A percentile compares a stretch with the other conserved stretches of the same genome.
These are phyloP conservation scores for Cunninghamia lanceolata DNA, from an alignment of 75 land plant genomes.

Conservation along the genomic window DNA sequence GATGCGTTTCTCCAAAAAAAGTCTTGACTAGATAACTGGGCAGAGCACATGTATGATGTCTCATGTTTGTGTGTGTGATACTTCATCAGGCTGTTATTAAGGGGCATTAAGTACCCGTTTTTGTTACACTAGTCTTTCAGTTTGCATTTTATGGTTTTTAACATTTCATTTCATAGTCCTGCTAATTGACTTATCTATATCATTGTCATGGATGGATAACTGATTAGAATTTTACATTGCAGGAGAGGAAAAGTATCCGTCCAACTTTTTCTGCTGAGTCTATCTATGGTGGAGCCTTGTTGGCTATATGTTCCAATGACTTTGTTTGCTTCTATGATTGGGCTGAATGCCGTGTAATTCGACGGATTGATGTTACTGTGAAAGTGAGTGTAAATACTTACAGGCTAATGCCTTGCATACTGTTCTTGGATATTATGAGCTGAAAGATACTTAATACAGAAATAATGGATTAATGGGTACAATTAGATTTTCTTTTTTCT, in stretches of 20 bases:
- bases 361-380: slow-evolving; percentile 91
- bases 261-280: slow-evolving; percentile 95
- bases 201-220: neutral
- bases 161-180: neutral
- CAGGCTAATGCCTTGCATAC: slow-evolving; percentile 3
- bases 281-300: slow-evolving; percentile 84
- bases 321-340: slow-evolving; percentile 99
- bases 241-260: slow-evolving; percentile 95
- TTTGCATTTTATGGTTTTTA: neutral
- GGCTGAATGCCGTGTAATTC: slow-evolving; percentile 94
- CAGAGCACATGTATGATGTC: neutral
- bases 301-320: slow-evolving; percentile 96
- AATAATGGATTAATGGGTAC: neutral
- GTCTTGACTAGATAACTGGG: too few relatives aligned
- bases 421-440: neutral
- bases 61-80: neutral
- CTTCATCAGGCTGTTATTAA: neutral
- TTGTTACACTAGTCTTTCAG: neutral
- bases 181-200: neutral
- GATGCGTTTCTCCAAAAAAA: too few relatives aligned
- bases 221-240: slow-evolving; percentile 24
- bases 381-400: slow-evolving; percentile 49
- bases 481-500: neutral
- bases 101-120: neutral
- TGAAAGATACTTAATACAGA: neutral